These are phyloP conservation scores for Colletotrichum orbiculare DNA, from an alignment of 2,329 filamentous ascomycete species.

Conservation along the genomic window DNA sequence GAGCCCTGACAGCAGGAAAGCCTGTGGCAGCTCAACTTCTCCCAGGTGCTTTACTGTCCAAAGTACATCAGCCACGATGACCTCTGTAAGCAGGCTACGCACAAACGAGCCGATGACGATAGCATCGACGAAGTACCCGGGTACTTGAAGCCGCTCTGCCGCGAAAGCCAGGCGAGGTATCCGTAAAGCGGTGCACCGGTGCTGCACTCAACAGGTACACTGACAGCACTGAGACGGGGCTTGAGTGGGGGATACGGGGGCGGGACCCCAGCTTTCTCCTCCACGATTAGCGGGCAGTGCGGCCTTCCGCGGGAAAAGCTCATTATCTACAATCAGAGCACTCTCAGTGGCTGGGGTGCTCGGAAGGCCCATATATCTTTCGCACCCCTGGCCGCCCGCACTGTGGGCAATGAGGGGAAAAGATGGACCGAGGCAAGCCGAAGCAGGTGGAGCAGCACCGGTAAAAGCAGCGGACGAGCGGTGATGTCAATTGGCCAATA, in stretches of 20 bases:
- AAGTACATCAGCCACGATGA: too few species aligned
- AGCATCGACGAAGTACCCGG: background rate
- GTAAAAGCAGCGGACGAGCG: slow-evolving; percentile 15
- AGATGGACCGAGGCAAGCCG: slow-evolving; percentile 38
- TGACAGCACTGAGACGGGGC: background rate
- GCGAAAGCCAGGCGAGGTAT: slow-evolving; percentile 6
- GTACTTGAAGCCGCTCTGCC: background rate
- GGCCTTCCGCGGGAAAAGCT: slow-evolving; percentile 18
- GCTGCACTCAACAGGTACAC: background rate
- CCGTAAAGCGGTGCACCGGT: too few species aligned
- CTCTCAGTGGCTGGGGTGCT: slow-evolving; percentile 8
- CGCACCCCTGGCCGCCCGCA: slow-evolving; percentile 1
- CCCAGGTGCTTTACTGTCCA: too few species aligned
- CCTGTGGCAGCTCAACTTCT: background rate
- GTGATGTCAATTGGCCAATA: slow-evolving; percentile 35
- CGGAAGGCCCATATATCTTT: background rate
- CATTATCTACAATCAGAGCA: slow-evolving; percentile 3
- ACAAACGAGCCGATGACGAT: background rate
- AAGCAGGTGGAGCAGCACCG: background rate
- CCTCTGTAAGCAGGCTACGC: background rate
- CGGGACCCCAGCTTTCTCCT: slow-evolving; percentile 33
- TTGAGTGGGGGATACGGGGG: slow-evolving; percentile 5
- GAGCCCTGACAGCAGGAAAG: slow-evolving; percentile 6
- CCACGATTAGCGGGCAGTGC: slow-evolving; percentile 28
- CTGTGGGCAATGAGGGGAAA: slow-evolving; percentile 28